These are phyloP conservation scores for Pythium brassicae DNA, from an alignment of 352 stramenopile genomes.

Conservation along the genomic window DNA sequence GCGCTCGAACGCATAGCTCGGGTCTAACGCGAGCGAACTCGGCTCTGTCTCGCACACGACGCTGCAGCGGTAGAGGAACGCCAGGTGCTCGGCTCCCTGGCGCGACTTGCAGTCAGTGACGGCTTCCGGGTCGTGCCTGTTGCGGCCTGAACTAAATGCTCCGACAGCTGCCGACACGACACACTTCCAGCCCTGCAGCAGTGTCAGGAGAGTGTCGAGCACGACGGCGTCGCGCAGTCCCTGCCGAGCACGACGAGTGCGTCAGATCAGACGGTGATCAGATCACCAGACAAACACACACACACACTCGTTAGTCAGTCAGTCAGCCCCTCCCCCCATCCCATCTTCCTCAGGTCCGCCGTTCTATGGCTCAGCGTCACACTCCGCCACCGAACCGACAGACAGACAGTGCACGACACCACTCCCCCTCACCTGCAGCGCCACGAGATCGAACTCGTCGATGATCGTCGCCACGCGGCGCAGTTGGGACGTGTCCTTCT, in stretches of 20 bases:
- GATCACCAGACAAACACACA: too few relatives aligned
- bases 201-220: constrained; percentile 46
- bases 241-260: constrained; percentile 12
- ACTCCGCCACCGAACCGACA: too few relatives aligned
- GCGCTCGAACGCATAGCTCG: constrained; percentile 20
- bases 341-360: too few relatives aligned
- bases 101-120: neutral
- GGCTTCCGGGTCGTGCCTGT: neutral
- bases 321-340: too few relatives aligned
- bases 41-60: constrained; percentile 22
- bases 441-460: constrained; percentile 61
- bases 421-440: constrained; percentile 29
- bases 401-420: too few relatives aligned
- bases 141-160: neutral
- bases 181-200: constrained; percentile 58
- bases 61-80: constrained; percentile 46
- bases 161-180: constrained; percentile 41
- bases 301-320: too few relatives aligned
- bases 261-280: too few relatives aligned
- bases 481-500: constrained; percentile 30
- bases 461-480: constrained; percentile 46
- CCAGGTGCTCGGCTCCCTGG: constrained; percentile 37
- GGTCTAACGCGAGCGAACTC: constrained; percentile 16
- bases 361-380: neutral
- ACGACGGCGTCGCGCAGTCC: constrained; percentile 63